Conservation (phyloP, 257 asterid genomes). For the Solanum sejunctum region DNA sequence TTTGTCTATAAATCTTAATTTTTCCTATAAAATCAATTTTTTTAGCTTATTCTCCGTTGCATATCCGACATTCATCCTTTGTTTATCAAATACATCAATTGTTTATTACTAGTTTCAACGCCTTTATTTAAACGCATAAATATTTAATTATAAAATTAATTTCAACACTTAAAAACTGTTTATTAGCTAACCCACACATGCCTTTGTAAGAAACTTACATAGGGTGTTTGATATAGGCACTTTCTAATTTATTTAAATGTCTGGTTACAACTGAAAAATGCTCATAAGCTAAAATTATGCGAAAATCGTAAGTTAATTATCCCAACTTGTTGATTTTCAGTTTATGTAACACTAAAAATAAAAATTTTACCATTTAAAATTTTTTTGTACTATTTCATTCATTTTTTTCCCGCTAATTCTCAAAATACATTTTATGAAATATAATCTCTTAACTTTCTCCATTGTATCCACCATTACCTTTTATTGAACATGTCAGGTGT, state of each 20-base stretch:
- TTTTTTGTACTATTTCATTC: neutral
- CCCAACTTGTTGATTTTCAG: neutral
- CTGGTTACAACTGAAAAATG: neutral
- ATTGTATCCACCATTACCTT: neutral
- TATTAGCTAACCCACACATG: neutral
- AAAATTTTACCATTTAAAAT: neutral
- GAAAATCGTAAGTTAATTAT: neutral
- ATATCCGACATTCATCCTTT: neutral
- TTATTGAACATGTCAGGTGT: too few relatives aligned
- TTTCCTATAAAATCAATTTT: neutral
- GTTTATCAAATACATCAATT: neutral
- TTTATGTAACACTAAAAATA: neutral
- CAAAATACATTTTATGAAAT: neutral
- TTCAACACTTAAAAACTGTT: neutral
- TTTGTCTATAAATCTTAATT: neutral
- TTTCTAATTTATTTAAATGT: neutral
- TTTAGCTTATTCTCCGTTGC: neutral
- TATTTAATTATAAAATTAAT: neutral
- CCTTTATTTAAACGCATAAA: neutral
- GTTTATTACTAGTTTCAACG: neutral
- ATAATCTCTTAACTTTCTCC: neutral
- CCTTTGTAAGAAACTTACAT: neutral
- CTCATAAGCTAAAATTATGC: neutral
- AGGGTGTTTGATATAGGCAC: neutral
- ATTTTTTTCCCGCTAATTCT: neutral